Base-by-base conservation (phyloP, 805 yeast species). In the Zygotorulaspora danielsina region DNA sequence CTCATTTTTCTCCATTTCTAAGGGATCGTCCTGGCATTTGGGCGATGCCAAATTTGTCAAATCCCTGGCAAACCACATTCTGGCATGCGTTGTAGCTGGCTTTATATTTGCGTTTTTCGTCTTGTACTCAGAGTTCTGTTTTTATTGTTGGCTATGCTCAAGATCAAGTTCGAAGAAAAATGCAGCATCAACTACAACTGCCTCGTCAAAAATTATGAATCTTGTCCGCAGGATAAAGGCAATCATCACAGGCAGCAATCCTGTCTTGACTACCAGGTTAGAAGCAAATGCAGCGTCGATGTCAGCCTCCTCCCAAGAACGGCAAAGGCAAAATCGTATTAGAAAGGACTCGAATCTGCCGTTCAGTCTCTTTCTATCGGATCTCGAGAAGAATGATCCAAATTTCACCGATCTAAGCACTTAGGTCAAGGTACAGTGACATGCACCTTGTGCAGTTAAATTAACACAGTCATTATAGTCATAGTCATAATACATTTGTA, bases 1-100 rank as follows among this genome's bases (percentile, higher is more conserved):
- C 49, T 73, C 88, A 0, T 84, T 84, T 58, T 88, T 89, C 62
- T 71, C 78, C 27, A 81, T 85, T 39, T 69, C 86, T 0, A 75
- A 76, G 39, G 97, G 97, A 32, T 84, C 95, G 0, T 84, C 95
- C 18, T 89, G 97, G 97, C 97, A 89, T 64, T 65, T 77, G 54
- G 86, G 80, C 49, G 97, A 89, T 61, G 96, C 96, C 8, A 72
- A 78, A 38, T 76, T 85, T 57, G 77, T 88, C 63, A 79, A 84
- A 55, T 66, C 75, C 6, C 65, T 88, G 63, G 87, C 85, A 12
- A 72, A 76, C 48, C 96, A 89, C 61, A 76, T 89, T 48, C 71
- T 78, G 11, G 63, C 81, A 27, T 81, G 88, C 19, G 84, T 86
- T 2, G 55, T 83, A 29, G 75, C 75, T 10, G 95, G 96, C 1